Percentiles rank a stretch among this genome's conserved stretches.
phyloP scores from a whole-genome alignment of 164 flowering plant genomes.

The Magnolia kwangsiensis region DNA sequence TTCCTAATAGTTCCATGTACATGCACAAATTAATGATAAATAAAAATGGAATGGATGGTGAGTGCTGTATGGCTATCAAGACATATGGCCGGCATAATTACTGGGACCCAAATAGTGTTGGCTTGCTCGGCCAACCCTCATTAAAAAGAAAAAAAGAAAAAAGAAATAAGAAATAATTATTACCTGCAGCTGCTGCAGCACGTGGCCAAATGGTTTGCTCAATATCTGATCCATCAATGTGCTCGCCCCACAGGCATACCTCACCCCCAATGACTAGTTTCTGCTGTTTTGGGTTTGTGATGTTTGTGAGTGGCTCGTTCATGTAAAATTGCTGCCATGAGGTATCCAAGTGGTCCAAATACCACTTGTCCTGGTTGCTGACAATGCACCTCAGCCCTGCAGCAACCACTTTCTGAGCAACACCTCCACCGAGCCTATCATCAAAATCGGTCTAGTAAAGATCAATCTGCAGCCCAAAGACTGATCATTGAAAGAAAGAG shows the following conservation, averaged over 20 bases:
- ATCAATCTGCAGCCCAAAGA: too few species aligned
- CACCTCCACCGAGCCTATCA: constrained; percentile 70
- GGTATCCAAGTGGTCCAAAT: constrained; percentile 69
- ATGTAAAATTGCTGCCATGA: constrained; percentile 63
- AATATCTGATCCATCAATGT: constrained; percentile 65
- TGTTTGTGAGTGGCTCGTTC: constrained; percentile 72
- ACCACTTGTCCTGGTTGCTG: constrained; percentile 90
- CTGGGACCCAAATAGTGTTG: constrained; percentile 74
- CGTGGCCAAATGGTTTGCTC: constrained; percentile 94
- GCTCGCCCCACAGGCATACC: constrained; percentile 92
- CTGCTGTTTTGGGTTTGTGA: constrained; percentile 51
- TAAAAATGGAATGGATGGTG: constrained; percentile 28
- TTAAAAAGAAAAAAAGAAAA: neutral
- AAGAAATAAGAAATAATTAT: neutral
- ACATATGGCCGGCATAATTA: constrained; percentile 99
- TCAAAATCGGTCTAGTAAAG: neutral
- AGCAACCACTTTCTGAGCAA: constrained; percentile 55
- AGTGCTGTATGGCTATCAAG: constrained; percentile 99
- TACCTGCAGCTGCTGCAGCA: constrained; percentile 99
- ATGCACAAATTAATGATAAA: too few species aligned
- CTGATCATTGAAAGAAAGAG: too few species aligned
- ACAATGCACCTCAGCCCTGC: constrained; percentile 81
- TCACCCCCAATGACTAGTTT: constrained; percentile 74
- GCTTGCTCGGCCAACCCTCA: constrained; percentile 91
- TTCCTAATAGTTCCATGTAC: neutral